These are phyloP conservation scores for Kingdonia uniflora DNA, from an alignment of 164 flowering plant species.

Conservation along the genomic window DNA sequence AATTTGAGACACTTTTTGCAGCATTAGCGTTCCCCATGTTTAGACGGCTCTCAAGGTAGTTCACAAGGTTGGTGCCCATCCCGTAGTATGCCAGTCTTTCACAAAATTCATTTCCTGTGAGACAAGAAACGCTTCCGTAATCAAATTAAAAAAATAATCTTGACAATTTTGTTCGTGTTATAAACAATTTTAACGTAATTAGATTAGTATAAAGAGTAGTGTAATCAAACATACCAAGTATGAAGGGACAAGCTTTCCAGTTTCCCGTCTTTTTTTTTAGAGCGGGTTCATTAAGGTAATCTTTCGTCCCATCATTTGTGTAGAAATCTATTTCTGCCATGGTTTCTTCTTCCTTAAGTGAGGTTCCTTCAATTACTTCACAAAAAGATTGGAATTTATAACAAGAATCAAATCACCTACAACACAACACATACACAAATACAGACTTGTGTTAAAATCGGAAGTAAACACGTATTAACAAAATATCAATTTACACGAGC, in stretches of 20 bases:
- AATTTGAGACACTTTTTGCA: constrained; percentile 22
- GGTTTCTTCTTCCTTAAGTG: background rate
- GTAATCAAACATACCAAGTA: constrained; percentile 30
- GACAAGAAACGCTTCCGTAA: background rate
- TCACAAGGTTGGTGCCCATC: constrained; percentile 29
- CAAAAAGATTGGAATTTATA: no score
- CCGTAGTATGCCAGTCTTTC: constrained; percentile 40
- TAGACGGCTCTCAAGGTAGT: constrained; percentile 18
- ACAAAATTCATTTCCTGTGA: constrained; percentile 31
- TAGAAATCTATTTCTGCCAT: constrained; percentile 28
- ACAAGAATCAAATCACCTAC: no score
- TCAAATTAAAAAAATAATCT: background rate
- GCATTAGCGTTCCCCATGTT: constrained; percentile 19
- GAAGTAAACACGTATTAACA: no score
- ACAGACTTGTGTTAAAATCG: no score
- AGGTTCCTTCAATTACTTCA: no score
- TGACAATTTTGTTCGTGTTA: background rate
- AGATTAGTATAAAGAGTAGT: no score
- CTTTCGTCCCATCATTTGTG: constrained; percentile 39
- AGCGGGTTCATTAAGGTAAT: constrained; percentile 23
- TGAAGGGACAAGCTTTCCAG: constrained; percentile 34
- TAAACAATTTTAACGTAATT: background rate
- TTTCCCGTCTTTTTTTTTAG: constrained; percentile 34
- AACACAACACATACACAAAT: no score
- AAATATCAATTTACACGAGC: no score